phyloP scores from a whole-genome alignment of 202 grass and related monocot genomes.

The Panicum virgatum region DNA sequence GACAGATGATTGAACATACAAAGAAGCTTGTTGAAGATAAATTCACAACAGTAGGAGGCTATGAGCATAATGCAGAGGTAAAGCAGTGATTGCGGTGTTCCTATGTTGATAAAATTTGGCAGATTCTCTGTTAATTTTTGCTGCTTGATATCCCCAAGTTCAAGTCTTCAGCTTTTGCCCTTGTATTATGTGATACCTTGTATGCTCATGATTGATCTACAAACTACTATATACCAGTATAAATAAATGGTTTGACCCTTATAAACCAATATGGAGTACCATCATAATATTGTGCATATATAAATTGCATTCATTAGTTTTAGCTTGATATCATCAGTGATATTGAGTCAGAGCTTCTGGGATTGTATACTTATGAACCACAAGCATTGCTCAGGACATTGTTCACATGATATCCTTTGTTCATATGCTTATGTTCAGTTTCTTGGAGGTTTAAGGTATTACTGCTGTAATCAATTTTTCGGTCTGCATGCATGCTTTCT shows the following conservation, averaged over 20 bases:
- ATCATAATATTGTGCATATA: not conserved
- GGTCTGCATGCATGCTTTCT: not conserved
- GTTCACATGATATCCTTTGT: slow-evolving; percentile 1
- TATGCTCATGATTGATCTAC: not conserved
- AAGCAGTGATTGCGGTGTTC: slow-evolving; percentile 1
- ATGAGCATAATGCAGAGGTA: slow-evolving; percentile 97
- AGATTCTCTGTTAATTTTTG: not conserved
- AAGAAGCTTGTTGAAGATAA: slow-evolving; percentile 99
- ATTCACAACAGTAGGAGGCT: slow-evolving; percentile 80
- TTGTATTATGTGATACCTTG: not conserved
- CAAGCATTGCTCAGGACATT: slow-evolving; percentile 5
- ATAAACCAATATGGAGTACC: too few species aligned
- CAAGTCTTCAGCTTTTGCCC: slow-evolving; percentile 10
- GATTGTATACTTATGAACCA: not conserved
- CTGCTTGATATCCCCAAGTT: slow-evolving; percentile 8
- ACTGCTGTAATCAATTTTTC: not conserved
- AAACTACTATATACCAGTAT: not conserved
- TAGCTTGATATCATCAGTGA: slow-evolving; percentile 4
- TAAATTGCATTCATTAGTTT: not conserved
- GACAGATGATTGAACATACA: slow-evolving; percentile 99
- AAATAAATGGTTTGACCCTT: too few species aligned
- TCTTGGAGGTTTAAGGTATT: slow-evolving; percentile 22
- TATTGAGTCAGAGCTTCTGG: not conserved
- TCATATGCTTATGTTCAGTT: not conserved
- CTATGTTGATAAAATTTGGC: slow-evolving; percentile 23